A percentile compares a stretch with the other conserved stretches of the same genome.
Conservation (phyloP, 163 green algal genomes). For the Trebouxia gelatinosa region DNA sequence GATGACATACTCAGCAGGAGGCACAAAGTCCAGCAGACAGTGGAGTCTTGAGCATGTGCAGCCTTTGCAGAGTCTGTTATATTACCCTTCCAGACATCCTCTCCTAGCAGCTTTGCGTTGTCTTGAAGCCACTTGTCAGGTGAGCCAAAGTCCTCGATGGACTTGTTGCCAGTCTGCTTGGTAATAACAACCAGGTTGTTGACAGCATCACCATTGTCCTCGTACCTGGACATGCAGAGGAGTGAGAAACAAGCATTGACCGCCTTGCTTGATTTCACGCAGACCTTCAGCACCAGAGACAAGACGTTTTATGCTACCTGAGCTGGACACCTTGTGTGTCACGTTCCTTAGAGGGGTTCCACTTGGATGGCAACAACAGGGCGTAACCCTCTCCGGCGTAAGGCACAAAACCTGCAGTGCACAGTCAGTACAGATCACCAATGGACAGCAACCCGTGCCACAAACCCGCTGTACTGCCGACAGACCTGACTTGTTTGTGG, state of each 20-base stretch:
- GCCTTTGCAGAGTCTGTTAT: background rate
- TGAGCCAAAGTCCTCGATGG: slow-evolving; percentile 80
- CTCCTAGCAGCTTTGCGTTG: slow-evolving; percentile 83
- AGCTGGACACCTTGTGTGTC: slow-evolving; percentile 78
- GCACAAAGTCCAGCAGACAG: no score
- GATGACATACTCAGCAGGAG: no score
- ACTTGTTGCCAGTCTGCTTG: slow-evolving; percentile 74
- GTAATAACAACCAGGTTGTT: slow-evolving; percentile 88
- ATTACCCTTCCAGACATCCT: slow-evolving; percentile 66
- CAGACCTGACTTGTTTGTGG: slow-evolving; percentile 81
- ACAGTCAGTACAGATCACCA: no score
- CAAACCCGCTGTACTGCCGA: no score
- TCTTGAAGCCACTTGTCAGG: slow-evolving; percentile 86
- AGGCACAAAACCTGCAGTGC: slow-evolving; percentile 77
- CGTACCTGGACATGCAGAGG: no score
- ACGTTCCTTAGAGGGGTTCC: slow-evolving; percentile 93
- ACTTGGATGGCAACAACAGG: slow-evolving; percentile 92
- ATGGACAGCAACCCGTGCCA: no score
- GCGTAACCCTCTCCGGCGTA: slow-evolving; percentile 92
- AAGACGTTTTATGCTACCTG: slow-evolving; percentile 42
- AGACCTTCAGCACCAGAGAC: background rate
- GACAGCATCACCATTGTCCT: slow-evolving; percentile 95
- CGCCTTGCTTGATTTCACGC: no score
- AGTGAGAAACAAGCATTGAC: no score
- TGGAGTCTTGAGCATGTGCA: no score